phyloP scores from a whole-genome alignment of 352 stramenopile species.

The Aphanomyces astaci region DNA sequence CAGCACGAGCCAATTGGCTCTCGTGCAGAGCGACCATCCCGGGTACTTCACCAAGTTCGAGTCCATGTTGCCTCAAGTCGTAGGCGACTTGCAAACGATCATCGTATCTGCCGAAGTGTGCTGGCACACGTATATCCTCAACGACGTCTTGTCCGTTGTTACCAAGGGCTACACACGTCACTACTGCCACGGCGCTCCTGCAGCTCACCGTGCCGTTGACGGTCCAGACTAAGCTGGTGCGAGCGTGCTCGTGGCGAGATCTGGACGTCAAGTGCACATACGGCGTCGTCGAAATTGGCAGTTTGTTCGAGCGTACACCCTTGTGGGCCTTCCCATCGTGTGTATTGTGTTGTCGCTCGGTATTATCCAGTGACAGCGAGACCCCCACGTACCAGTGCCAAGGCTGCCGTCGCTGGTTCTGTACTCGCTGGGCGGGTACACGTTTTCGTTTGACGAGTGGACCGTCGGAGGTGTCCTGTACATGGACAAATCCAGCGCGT shows the following conservation, averaged over 20 bases:
- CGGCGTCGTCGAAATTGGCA: neutral
- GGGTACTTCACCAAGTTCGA: neutral
- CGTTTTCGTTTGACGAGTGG: constrained; percentile 8
- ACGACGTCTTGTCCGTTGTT: constrained; percentile 10
- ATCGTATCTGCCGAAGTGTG: neutral
- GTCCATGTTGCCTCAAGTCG: no score
- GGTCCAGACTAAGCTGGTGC: neutral
- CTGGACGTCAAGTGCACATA: constrained; percentile 2
- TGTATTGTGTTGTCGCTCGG: neutral
- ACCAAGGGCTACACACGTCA: neutral
- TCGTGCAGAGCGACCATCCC: neutral
- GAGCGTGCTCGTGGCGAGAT: neutral
- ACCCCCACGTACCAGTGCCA: neutral
- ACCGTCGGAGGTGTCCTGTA: neutral
- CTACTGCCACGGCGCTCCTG: neutral
- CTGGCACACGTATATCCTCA: constrained; percentile 10
- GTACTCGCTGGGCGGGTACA: neutral
- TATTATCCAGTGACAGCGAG: neutral
- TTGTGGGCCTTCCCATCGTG: neutral
- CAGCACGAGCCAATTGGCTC: neutral
- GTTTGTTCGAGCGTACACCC: neutral
- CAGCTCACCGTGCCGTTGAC: neutral
- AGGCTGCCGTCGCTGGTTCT: neutral
- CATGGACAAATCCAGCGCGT: constrained; percentile 2
- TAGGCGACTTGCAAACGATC: neutral